phyloP scores from a whole-genome alignment of 805 yeast genomes.

The Yarrowia divulgata region DNA sequence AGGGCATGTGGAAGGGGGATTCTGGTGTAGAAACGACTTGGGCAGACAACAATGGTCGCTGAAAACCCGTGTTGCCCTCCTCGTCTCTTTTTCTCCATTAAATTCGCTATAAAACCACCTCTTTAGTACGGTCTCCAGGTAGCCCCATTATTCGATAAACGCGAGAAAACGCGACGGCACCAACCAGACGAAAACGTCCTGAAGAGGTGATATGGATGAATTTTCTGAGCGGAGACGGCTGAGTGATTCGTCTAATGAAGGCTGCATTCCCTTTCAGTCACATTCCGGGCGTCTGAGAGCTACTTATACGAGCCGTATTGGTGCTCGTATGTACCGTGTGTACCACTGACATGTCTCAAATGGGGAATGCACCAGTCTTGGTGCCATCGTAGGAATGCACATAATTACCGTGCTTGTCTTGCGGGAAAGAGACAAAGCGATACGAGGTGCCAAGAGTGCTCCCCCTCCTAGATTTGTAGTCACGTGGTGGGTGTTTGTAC shows the following conservation, averaged over 20 bases:
- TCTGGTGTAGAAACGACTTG: no score
- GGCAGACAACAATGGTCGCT: neutral
- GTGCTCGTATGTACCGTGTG: neutral
- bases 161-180: constrained; percentile 17
- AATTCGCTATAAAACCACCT: neutral
- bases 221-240: no score
- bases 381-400: neutral
- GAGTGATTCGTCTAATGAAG: no score
- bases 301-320: no score
- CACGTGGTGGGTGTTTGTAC: no score
- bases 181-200: neutral
- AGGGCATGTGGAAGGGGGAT: neutral
- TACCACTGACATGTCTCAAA: neutral
- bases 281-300: no score
- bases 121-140: neutral
- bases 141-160: neutral
- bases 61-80: no score
- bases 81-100: neutral
- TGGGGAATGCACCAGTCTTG: neutral
- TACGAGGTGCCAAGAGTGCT: no score
- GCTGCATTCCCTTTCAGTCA: no score
- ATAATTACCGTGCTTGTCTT: no score
- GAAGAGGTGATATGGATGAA: neutral
- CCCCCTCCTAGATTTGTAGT: no score
- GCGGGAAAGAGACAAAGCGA: no score